Evolutionary conservation across 345 rosid species (phyloP), one percentile per base, ranked within the genome.

Genomic region (Linum tenue): DNA sequence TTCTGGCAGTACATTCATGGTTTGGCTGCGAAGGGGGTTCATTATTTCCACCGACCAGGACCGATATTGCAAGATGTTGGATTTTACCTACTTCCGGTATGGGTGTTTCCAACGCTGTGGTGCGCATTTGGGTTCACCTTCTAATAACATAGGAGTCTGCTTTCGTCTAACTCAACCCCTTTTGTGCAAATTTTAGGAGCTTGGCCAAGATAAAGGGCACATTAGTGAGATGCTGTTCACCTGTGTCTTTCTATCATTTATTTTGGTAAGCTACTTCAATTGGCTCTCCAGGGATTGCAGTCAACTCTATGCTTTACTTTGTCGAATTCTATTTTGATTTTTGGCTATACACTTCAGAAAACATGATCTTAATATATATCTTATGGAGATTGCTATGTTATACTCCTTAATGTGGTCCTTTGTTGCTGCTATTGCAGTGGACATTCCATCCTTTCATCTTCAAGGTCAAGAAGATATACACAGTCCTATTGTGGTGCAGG

Each of bases 401-500:
- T 12, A 40, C 3, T 39, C 4, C 57, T 43, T 73, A 55, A 71
- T 55, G 3, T 55, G 43, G 58, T 56, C 31, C 11, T 15, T 35
- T 57, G 10, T 31, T 4, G 73, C 5, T 41, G 57, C 43, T 66
- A n/a, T 79, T 79, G 80, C 94, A 91, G 99, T 95, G 99, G 99
- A 91, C 96, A 43, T 91, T 91, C 76, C 96, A 95, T 80, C 99
- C 99, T 61, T 95, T 95, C 84, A 72, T 91, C 75, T 74, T 88
- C 76, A 89, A 95, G 85, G 86, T 85, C 86, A 95, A 87, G 82
- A 91, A 83, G 83, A 81, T 95, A 85, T 95, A 91, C 81, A 95
- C 98, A 5, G 98, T 95, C 68, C 79, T 95, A 38, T 63, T 91
- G 44, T 95, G 99, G 99, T 95, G 98, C 86, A 86, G 99, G 80